phyloP scores from a whole-genome alignment of 1,284 basidiomycete genomes.

The Ustilago nuda region DNA sequence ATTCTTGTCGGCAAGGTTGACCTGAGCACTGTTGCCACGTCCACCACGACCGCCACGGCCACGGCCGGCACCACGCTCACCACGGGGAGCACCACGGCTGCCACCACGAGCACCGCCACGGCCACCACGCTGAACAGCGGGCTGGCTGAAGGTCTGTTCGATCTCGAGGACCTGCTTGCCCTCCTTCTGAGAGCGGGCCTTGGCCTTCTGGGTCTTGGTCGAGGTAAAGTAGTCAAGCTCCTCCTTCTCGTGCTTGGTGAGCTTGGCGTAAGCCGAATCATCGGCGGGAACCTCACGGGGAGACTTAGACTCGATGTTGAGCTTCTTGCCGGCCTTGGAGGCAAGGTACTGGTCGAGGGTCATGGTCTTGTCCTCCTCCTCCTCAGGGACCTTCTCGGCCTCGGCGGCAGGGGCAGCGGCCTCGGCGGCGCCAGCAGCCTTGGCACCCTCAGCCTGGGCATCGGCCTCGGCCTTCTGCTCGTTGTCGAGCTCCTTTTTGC shows the following conservation, averaged over 20 bases:
- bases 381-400: slow-evolving; percentile 72
- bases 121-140: slow-evolving; percentile 53
- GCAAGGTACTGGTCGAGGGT: slow-evolving; percentile 83
- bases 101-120: slow-evolving; percentile 53
- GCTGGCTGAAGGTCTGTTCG: slow-evolving; percentile 63
- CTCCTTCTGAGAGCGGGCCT: slow-evolving; percentile 51
- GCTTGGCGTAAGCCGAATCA: slow-evolving; percentile 57
- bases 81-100: slow-evolving; percentile 49
- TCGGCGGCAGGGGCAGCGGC: slow-evolving; percentile 59
- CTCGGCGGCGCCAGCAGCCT: slow-evolving; percentile 65
- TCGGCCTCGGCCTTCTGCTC: slow-evolving; percentile 76
- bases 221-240: slow-evolving; percentile 64
- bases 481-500: slow-evolving; percentile 78
- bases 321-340: slow-evolving; percentile 74
- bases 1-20: slow-evolving; percentile 71
- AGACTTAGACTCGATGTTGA: slow-evolving; percentile 58
- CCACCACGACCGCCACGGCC: slow-evolving; percentile 72
- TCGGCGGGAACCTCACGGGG: slow-evolving; percentile 53
- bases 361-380: slow-evolving; percentile 93
- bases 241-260: slow-evolving; percentile 62
- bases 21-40: slow-evolving; percentile 74
- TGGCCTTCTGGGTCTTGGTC: slow-evolving; percentile 53
- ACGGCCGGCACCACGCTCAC: slow-evolving; percentile 52
- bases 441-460: slow-evolving; percentile 60
- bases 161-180: slow-evolving; percentile 66